A percentile compares a stretch with the other conserved stretches of the same genome.
Evolutionary conservation across 129 eudicot species (phyloP).

Genomic region (Rutidosis leptorrhynchoides): DNA sequence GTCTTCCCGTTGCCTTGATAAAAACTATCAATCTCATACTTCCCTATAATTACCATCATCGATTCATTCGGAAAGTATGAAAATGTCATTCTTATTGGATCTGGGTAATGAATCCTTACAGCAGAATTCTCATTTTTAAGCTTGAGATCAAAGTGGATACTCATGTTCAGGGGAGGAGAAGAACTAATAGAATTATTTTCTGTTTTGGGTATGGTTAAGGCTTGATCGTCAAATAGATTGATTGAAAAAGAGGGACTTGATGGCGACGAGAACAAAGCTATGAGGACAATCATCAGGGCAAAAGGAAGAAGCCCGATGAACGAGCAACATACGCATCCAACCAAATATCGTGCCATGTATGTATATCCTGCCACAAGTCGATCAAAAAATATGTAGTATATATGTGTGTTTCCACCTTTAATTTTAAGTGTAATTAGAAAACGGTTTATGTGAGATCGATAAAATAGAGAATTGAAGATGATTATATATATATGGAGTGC

Average conservation of each 20-base stretch:
- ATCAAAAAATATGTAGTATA: too few relatives aligned
- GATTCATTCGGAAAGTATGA: conserved; percentile 35
- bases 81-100: conserved; percentile 26
- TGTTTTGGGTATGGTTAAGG: conserved; percentile 15
- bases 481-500: too few relatives aligned
- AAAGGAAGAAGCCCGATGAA: not conserved
- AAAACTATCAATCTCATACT: conserved; percentile 21
- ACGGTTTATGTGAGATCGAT: too few relatives aligned
- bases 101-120: conserved; percentile 29
- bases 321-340: not conserved
- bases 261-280: conserved; percentile 10
- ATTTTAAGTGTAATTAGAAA: too few relatives aligned
- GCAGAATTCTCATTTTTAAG: conserved; percentile 18
- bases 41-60: conserved; percentile 18
- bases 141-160: conserved; percentile 28
- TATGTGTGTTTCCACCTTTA: too few relatives aligned
- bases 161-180: not conserved
- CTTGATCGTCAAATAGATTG: conserved; percentile 22
- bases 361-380: too few relatives aligned
- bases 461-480: too few relatives aligned
- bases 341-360: not conserved
- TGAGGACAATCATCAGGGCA: conserved; percentile 18
- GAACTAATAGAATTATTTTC: not conserved
- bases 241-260: conserved; percentile 19
- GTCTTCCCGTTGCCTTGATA: conserved; percentile 38